Percentiles rank a stretch among this genome's conserved stretches.
Conservation (phyloP, 2,329 filamentous ascomycete species). For the Ascomycota sp. region DNA sequence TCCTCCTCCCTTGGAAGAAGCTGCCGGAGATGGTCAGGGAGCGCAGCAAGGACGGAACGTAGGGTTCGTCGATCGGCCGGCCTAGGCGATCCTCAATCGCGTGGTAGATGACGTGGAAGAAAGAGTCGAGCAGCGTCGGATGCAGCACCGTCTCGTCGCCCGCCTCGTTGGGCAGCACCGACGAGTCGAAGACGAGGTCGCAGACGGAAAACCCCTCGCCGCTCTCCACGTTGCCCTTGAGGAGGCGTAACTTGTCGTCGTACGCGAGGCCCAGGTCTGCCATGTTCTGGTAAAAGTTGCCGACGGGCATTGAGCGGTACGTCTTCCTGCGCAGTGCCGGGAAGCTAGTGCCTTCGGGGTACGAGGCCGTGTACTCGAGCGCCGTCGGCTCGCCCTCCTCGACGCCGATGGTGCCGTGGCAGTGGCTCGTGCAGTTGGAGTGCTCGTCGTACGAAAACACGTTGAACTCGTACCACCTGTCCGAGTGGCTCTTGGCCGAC, state of each 20-base stretch:
- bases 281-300: conserved; percentile 7
- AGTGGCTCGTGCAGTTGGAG: conserved; percentile 7
- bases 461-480: conserved; percentile 8
- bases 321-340: conserved; percentile 5
- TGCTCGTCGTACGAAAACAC: conserved; percentile 9
- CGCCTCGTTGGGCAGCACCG: conserved; percentile 3
- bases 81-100: conserved; percentile 7
- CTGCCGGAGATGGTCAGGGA: conserved; percentile 6
- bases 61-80: conserved; percentile 6
- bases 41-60: conserved; percentile 8
- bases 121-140: conserved; percentile 7
- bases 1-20: conserved; percentile 5
- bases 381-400: conserved; percentile 4
- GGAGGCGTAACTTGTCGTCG: conserved; percentile 6
- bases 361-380: conserved; percentile 3
- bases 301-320: conserved; percentile 5
- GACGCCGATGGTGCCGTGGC: conserved; percentile 5
- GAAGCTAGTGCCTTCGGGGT: conserved; percentile 2
- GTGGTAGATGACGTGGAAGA: conserved; percentile 9
- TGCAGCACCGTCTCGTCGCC: conserved; percentile 8
- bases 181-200: conserved; percentile 5
- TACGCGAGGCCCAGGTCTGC: conserved; percentile 6
- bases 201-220: conserved; percentile 6
- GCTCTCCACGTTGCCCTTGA: conserved; percentile 7
- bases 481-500: conserved; percentile 5